Evolutionary conservation across 2,329 filamentous ascomycete genomes (phyloP).

Genomic region (Helminthosporium solani): DNA sequence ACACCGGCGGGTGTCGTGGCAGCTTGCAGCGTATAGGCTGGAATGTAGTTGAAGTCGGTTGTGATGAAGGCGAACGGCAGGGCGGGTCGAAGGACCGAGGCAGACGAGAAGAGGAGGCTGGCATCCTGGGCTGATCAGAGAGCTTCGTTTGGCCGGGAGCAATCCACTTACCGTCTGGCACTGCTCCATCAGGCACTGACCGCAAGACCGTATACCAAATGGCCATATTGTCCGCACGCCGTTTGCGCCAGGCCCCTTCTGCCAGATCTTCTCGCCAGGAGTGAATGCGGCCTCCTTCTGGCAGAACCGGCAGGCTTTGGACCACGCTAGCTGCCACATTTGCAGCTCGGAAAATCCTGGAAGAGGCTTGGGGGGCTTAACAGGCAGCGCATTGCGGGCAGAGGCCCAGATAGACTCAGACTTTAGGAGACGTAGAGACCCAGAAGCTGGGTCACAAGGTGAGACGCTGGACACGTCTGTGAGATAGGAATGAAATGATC

Average conservation of each 20-base stretch:
- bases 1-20: constrained; percentile 51
- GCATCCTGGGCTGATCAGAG: constrained; percentile 58
- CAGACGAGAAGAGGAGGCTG: constrained; percentile 64
- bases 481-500: constrained; percentile 58
- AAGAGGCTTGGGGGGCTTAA: constrained; percentile 69
- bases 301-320: constrained; percentile 68
- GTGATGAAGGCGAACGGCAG: constrained; percentile 69
- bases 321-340: constrained; percentile 73
- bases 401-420: constrained; percentile 70
- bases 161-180: constrained; percentile 62
- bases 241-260: constrained; percentile 61
- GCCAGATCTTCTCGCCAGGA: constrained; percentile 49
- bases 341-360: constrained; percentile 65
- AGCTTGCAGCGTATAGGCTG: constrained; percentile 56
- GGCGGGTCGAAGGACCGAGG: constrained; percentile 64
- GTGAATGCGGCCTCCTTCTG: constrained; percentile 42
- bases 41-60: constrained; percentile 60
- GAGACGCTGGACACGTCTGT: constrained; percentile 39
- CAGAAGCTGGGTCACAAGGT: constrained; percentile 30
- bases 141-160: background rate
- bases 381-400: constrained; percentile 65
- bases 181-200: constrained; percentile 60
- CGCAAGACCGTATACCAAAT: constrained; percentile 68
- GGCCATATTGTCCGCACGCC: constrained; percentile 68
- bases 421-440: constrained; percentile 47